Base-by-base conservation (phyloP, 345 rosid species). In the Litchi chinensis region DNA sequence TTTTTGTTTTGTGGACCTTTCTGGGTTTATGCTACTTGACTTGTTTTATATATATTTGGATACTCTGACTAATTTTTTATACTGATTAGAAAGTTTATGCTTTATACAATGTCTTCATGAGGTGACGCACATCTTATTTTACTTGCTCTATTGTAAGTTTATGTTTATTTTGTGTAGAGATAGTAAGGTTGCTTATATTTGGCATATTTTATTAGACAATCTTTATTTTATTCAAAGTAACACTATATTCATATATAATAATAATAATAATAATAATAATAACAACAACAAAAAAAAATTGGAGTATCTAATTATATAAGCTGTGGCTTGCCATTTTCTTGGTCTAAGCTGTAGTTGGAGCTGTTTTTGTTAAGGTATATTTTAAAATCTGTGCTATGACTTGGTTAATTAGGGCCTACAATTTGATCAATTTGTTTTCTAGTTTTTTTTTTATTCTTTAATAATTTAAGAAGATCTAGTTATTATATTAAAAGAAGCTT, bases 21-120 rank as follows among this genome's bases (percentile, higher is more conserved):
- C n/a, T 18, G 67, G 39, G 16, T n/a, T 19, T 32, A 24, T 9
- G 50, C 44, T 7, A 10, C 28, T 54, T 65, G 40, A 60, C 73
- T 71, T 64, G 46, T 18, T 72, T 10, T 44, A 67, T 73, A 15
- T 28, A 46, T 60, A 77, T 71, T 85, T 86, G 87, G 86, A 85
- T 80, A 7, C 87, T 79, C 86, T 85, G 86, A 71, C 83, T 63
- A 44, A 22, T 79, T 73, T 81, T 85, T 70, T 22, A 32, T 40
- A 13, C 57, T 59, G 22, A 60, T 37, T 68, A 7, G 74, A 44
- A 68, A 44, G 82, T 41, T 65, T 0, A 46, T 46, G 52, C 52
- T 46, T 46, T 26, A 48, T 66, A 10, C 32, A 26, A 70, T 32
- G 50, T 66, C 56, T 69, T 79, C 72, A 0, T 28, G 6, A 68